These are phyloP conservation scores for Trichoderma cornu-damae DNA, from an alignment of 2,329 filamentous ascomycete genomes.

Conservation along the genomic window DNA sequence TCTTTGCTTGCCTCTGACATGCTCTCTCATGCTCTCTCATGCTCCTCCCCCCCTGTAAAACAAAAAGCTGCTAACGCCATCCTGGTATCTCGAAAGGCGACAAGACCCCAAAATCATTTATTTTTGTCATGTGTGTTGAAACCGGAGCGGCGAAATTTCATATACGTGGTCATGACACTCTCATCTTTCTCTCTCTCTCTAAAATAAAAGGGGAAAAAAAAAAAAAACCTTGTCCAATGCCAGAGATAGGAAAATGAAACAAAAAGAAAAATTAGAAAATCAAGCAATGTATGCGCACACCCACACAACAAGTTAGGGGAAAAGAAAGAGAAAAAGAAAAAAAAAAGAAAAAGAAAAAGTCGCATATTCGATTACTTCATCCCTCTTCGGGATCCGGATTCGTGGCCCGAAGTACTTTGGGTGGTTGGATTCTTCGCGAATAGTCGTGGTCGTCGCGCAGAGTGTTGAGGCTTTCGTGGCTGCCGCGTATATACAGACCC, in stretches of 20 bases:
- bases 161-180: conserved; percentile 33
- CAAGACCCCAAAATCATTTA: conserved; percentile 23
- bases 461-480: conserved; percentile 59
- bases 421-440: conserved; percentile 53
- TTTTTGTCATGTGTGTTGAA: conserved; percentile 19
- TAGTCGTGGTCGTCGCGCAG: conserved; percentile 62
- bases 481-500: conserved; percentile 53
- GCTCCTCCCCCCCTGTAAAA: conserved; percentile 17
- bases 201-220: not conserved
- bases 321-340: not conserved
- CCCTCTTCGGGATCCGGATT: conserved; percentile 51
- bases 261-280: not conserved
- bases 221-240: conserved; percentile 6
- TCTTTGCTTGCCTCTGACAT: conserved; percentile 7
- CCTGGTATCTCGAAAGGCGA: conserved; percentile 38
- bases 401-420: conserved; percentile 55
- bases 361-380: not conserved
- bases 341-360: not conserved
- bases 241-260: not conserved
- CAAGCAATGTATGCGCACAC: conserved; percentile 6
- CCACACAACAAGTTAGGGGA: no score
- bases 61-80: conserved; percentile 33
- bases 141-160: conserved; percentile 27
- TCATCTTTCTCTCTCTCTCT: conserved; percentile 24
- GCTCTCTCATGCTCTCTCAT: no score